Evolutionary conservation across 176 grass and related monocot species (phyloP), one percentile per base, ranked within the genome.

Genomic region (Otatea glauca): DNA sequence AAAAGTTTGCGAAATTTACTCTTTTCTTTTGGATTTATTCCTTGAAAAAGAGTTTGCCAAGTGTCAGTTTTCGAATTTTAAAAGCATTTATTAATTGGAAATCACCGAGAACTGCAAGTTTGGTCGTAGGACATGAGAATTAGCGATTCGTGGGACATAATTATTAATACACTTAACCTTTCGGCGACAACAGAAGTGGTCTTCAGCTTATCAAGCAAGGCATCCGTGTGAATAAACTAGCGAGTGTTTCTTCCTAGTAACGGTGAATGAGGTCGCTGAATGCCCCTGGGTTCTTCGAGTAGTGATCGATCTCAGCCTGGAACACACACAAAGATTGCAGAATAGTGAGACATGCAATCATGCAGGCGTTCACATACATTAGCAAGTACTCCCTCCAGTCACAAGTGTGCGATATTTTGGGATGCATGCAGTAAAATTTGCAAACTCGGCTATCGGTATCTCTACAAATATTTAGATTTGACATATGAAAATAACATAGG

Each of bases 241-340:
- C 14, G 25, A 25, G 59, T 12, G 37, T 62, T 78, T 60, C 2
- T 9, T 27, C 70, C 59, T 93, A 97, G 88, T 98, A 98, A 32
- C 80, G 87, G 88, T 92, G 78, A 88, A 98, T 93, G 65, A 98
- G 92, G 32, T 94, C 87, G 48, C 88, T 77, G 17, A 85, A 83
- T 44, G 87, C 85, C 48, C 72, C 81, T 11, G 89, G 85, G 63
- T 98, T 98, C 88, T 90, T 90, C 7, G 38, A 77, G 37, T 93
- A 95, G 59, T 98, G 90, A 67, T 93, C 77, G 62, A 93, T 88
- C 32, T 84, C 96, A 21, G 96, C 93, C 93, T 98, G 80, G 20
- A 78, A 79, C 18, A 55, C 15, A 68, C 39, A 78, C 10, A 53
- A 87, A 68, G 6, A 34, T 20, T 6, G 18, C 39, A 51, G 4